Evolutionary conservation across 768 basidiomycete genomes (phyloP), one percentile per base, ranked within the genome.

Genomic region (Boletus rubropictus): DNA sequence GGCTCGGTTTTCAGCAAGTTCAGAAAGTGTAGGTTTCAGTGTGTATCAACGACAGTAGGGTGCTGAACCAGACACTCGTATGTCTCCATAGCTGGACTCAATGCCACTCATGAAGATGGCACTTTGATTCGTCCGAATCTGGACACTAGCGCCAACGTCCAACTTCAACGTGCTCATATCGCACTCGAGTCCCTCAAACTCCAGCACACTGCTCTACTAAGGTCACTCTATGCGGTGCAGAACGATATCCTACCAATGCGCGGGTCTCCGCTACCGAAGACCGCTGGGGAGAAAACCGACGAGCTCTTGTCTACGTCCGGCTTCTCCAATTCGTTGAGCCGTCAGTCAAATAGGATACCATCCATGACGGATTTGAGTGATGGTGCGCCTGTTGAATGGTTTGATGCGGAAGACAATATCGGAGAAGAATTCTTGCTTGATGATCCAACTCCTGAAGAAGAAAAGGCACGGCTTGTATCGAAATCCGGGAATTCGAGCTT

Each of bases 381-480:
- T 44, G 76, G 73, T 25, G 51, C 28, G 22, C 61, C 73, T 46
- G 68, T 73, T 42, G 79, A 89, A 57, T 91, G 88, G 88, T 89
- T 77, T 56, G 89, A 91, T 54, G 89, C 88, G 8, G 68, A 74
- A 33, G 84, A 83, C 42, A 22, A 51, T 48, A 46, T 62, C 6
- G 72, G 64, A 38, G 56, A 65, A 50, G 89, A 91, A 60, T 89
- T 82, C 60, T 59, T 86, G 2, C 66, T 89, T 53, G 78, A 82
- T 38, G 60, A 66, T 15, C 68, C 71, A 4, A 61, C 64, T 4
- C 63, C 62, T 14, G 71, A 62, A 28, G 73, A 77, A 51, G 68
- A 65, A 21, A 65, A 61, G 41, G 71, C 72, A 44, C 68, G 59
- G 29, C 58, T 65, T n/a, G 62, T 70, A 14, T 58, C 71, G 10